Percentiles rank a stretch among this genome's conserved stretches.
These are phyloP conservation scores for Chenopodium berlandieri DNA, from an alignment of 148 eudicot species.

Conservation along the genomic window DNA sequence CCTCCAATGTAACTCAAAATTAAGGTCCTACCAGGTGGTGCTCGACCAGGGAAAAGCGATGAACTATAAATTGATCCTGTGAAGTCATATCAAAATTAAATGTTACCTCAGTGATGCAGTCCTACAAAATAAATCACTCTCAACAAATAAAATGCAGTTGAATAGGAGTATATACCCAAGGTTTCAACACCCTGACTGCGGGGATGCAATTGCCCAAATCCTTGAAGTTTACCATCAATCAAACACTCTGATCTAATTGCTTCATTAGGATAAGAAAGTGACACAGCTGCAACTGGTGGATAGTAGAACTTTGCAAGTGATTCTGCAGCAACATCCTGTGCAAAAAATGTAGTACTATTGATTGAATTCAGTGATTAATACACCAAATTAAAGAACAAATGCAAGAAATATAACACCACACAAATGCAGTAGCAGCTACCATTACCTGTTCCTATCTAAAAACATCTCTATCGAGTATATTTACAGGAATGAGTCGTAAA, in stretches of 20 bases:
- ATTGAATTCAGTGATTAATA: background rate
- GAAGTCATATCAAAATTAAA: constrained; percentile 1
- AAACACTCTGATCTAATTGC: constrained; percentile 66
- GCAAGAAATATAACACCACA: background rate
- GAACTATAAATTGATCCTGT: constrained; percentile 90
- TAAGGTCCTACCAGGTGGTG: constrained; percentile 73
- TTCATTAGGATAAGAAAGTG: constrained; percentile 77
- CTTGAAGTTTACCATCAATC: constrained; percentile 72
- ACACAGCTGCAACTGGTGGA: constrained; percentile 88
- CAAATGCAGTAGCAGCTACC: background rate
- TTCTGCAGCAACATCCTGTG: constrained; percentile 70
- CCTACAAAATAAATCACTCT: background rate
- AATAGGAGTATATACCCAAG: constrained; percentile 43
- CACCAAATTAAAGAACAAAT: background rate
- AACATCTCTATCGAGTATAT: background rate
- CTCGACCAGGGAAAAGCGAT: constrained; percentile 83
- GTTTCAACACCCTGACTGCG: constrained; percentile 91
- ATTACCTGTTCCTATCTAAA: background rate
- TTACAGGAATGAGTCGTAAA: too few species aligned
- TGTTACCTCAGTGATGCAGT: background rate
- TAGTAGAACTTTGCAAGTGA: constrained; percentile 68
- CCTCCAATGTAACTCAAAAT: constrained; percentile 86
- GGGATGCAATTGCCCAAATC: constrained; percentile 90
- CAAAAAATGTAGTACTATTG: background rate
- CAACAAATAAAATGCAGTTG: background rate